Evolutionary conservation across 2,329 filamentous ascomycete genomes (phyloP).

Genomic region (Colletotrichum orchidophilum): DNA sequence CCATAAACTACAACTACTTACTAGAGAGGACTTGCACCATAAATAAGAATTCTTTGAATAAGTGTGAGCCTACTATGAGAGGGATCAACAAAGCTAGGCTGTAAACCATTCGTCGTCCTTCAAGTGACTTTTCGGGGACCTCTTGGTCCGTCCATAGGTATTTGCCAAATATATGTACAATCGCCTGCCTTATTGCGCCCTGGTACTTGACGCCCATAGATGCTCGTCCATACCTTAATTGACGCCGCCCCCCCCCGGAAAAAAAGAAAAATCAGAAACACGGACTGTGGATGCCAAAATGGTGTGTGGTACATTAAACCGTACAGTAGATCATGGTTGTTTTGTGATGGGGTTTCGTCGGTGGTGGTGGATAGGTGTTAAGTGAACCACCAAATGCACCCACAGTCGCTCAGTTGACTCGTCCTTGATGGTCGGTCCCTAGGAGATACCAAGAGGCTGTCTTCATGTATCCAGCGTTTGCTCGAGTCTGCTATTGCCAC

Average conservation of each 20-base stretch:
- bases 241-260: constrained; percentile 5
- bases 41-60: neutral
- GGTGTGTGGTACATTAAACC: constrained; percentile 6
- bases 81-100: neutral
- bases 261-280: neutral
- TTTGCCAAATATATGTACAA: constrained; percentile 22
- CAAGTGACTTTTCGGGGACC: neutral
- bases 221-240: constrained; percentile 7
- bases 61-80: neutral
- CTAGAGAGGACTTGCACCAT: constrained; percentile 5
- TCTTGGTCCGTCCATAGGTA: constrained; percentile 5
- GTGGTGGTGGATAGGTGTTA: constrained; percentile 35
- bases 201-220: neutral
- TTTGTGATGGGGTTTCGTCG: neutral
- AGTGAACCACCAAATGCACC: constrained; percentile 63
- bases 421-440: constrained; percentile 23
- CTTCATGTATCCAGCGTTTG: constrained; percentile 28
- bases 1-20: constrained; percentile 5
- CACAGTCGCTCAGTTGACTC: constrained; percentile 58
- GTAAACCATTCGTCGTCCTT: neutral
- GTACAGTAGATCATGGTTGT: neutral
- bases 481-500: constrained; percentile 23
- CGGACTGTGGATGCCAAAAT: neutral
- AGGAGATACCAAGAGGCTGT: constrained; percentile 17
- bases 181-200: constrained; percentile 17